Evolutionary conservation across 78 protist genomes (phyloP).

Genomic region (Corallochytrium limacisporum): DNA sequence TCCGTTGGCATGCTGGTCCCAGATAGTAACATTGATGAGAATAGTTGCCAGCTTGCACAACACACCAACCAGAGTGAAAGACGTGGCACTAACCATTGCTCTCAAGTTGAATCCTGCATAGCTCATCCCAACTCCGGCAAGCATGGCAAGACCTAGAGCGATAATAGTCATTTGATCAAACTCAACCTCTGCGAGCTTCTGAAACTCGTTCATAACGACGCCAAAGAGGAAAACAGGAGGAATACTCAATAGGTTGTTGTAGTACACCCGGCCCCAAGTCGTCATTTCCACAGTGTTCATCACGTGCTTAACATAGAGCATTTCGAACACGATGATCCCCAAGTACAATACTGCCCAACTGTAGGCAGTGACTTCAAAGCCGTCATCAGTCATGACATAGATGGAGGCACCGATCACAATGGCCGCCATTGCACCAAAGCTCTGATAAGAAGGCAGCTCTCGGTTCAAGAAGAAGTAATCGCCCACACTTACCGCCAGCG

Average conservation of each 20-base stretch:
- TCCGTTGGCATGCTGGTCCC: conserved; percentile 11
- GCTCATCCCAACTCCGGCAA: conserved; percentile 9
- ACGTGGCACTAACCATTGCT: background rate
- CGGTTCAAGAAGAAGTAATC: background rate
- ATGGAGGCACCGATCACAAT: background rate
- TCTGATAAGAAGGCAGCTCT: background rate
- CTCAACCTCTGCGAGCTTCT: background rate
- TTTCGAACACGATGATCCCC: background rate
- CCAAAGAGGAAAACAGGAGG: background rate
- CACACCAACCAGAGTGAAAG: conserved; percentile 13
- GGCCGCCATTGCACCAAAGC: background rate
- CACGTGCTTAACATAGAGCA: conserved; percentile 6
- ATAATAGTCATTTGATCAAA: background rate
- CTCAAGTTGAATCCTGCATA: conserved; percentile 5
- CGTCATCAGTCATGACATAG: background rate
- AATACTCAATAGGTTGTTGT: background rate
- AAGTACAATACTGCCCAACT: conserved; percentile 7
- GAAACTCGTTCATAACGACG: background rate
- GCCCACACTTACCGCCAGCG: background rate
- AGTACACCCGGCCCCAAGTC: conserved; percentile 2
- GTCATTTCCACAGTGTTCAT: background rate
- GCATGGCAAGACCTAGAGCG: background rate
- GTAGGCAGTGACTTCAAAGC: background rate
- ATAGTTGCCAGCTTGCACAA: conserved; percentile 4
- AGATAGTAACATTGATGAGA: background rate